Conservation (phyloP, 305 asterid genomes). For the Vinca major region DNA sequence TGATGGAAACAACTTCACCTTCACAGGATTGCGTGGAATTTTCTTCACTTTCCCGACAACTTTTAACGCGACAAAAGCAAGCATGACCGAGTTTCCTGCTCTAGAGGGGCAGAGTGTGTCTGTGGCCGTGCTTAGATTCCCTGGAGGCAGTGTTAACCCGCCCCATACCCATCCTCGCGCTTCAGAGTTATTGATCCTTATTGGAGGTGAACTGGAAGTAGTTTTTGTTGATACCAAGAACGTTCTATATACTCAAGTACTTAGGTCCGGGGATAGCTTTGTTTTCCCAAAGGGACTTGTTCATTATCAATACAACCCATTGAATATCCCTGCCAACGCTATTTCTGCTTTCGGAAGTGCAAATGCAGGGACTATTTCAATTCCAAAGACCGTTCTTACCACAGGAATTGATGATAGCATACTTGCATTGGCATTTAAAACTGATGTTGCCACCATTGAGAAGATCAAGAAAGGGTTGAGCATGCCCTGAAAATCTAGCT, state of each 20-base stretch:
- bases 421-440: constrained; percentile 25
- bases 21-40: constrained; percentile 4
- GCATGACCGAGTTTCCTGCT: constrained; percentile 15
- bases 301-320: constrained; percentile 19
- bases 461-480: constrained; percentile 13
- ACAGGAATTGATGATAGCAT: constrained; percentile 15
- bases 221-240: constrained; percentile 18
- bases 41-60: constrained; percentile 15
- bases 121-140: constrained; percentile 17
- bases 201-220: constrained; percentile 17
- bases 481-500: background rate
- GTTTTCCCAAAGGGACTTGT: constrained; percentile 22
- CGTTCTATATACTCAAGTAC: constrained; percentile 8
- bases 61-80: background rate
- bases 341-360: constrained; percentile 27
- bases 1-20: constrained; percentile 18
- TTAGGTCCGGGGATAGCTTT: constrained; percentile 19
- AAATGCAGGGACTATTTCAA: constrained; percentile 15
- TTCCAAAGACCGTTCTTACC: constrained; percentile 13
- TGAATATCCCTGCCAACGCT: constrained; percentile 1
- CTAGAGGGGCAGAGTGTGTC: constrained; percentile 22
- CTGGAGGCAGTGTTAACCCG: constrained; percentile 16
- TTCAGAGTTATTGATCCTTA: constrained; percentile 19
- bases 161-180: constrained; percentile 21
- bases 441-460: constrained; percentile 22